These are phyloP conservation scores for Wickerhamomyces bovis DNA, from an alignment of 805 yeast genomes.

Conservation along the genomic window DNA sequence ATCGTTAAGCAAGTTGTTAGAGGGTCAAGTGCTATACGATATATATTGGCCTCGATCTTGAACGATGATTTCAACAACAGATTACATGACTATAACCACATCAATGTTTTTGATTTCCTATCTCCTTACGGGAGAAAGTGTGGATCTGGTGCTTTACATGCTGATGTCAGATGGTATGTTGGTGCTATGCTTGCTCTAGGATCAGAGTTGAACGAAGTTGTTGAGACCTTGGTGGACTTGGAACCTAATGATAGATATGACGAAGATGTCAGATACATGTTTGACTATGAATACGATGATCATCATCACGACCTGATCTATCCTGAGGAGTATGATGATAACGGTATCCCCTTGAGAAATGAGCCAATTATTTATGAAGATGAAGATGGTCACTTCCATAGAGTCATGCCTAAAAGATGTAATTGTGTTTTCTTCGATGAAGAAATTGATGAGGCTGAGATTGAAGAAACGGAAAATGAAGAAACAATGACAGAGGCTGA, in stretches of 20 bases:
- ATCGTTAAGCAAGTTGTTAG: slow-evolving; percentile 44
- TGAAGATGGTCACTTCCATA: slow-evolving; percentile 23
- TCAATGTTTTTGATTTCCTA: slow-evolving; percentile 52
- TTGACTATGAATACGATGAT: slow-evolving; percentile 48
- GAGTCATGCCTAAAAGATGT: slow-evolving; percentile 19
- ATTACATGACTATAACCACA: slow-evolving; percentile 52
- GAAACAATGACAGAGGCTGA: slow-evolving; percentile 7
- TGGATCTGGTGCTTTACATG: slow-evolving; percentile 52
- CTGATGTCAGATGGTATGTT: slow-evolving; percentile 53
- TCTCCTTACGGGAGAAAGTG: slow-evolving; percentile 61
- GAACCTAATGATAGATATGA: slow-evolving; percentile 61
- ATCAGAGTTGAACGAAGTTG: slow-evolving; percentile 40
- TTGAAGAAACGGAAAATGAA: slow-evolving; percentile 10
- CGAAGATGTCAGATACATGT: slow-evolving; percentile 59
- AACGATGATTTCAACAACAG: slow-evolving; percentile 40
- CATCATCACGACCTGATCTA: slow-evolving; percentile 28
- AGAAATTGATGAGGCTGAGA: slow-evolving; percentile 15
- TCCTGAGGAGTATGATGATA: slow-evolving; percentile 19
- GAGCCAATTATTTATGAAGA: slow-evolving; percentile 21
- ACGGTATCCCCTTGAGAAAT: slow-evolving; percentile 9
- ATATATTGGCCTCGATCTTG: slow-evolving; percentile 53
- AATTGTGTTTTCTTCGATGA: slow-evolving; percentile 22
- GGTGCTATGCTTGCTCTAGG: slow-evolving; percentile 50
- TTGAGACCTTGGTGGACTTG: slow-evolving; percentile 47
- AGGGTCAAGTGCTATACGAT: slow-evolving; percentile 60